Evolutionary conservation across 805 yeast species (phyloP), one percentile per base, ranked within the genome.

Genomic region (Zygotorulaspora danielsina): DNA sequence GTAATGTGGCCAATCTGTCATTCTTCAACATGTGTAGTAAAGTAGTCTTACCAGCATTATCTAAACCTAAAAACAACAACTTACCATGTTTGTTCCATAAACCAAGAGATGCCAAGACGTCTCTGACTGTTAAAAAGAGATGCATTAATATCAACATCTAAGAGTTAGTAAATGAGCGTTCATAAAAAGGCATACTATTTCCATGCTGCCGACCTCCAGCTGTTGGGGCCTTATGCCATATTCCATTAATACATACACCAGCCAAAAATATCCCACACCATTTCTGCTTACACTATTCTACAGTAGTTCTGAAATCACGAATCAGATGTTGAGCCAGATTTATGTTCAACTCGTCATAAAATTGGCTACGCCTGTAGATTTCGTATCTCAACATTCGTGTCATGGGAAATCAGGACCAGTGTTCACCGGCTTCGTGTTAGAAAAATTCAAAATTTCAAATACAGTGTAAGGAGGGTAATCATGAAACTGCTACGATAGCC

Each of bases 1-100:
- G 96, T 57, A 93, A 76, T 34, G 97, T 88, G 44, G 99, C 98
- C 69, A 93, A 76, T 69, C 99, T 81, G 68, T 93, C 99, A 62
- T 93, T 93, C 71, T 80, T 84, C 54, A 84, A 69, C 86, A 84
- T 84, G 61, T 84, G 93, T 52, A 84, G 69, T 50, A 84, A 66
- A 17, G 95, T 86, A 39, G 98, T 90, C 68, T 93, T 93, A 62
- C 98, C 98, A 32, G 98, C 98, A 56, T 93, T 93, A 66, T 93
- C 98, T 47, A 93, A 79, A 45, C 98, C 98, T 54, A 93, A 75
- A 75, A 93, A 93, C 61, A 93, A 75, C 57, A 93, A 75, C 70
- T 95, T 87, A 69, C 96, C 96, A 64, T 90, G 97, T 66, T 93
- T 88, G 74, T 90, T 93, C 81, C 86, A 76, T 51, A 84, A 70